Base-by-base conservation (phyloP, 192 early-diverging fungal genomes). In the Coemansia sp. region DNA sequence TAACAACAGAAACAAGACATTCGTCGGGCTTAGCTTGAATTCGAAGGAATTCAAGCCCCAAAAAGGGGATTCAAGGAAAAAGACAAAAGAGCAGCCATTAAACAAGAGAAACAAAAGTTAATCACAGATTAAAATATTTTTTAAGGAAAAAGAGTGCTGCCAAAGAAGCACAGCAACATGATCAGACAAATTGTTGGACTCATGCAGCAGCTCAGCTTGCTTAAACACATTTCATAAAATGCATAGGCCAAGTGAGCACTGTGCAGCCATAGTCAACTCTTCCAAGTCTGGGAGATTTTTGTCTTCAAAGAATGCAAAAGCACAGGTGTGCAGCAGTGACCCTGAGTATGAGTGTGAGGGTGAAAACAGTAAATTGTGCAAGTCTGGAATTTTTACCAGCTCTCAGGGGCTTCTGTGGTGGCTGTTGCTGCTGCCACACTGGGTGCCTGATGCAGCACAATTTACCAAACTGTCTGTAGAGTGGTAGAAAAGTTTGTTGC, bases 141-240 rank as follows among this genome's bases (percentile, higher is more conserved):
- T n/a, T n/a, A n/a, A n/a, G n/a, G n/a, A n/a, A n/a, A n/a, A n/a
- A n/a, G n/a, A n/a, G n/a, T n/a, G n/a, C n/a, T n/a, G n/a, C n/a
- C n/a, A n/a, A n/a, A n/a, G n/a, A 40, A 4, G 11, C 12, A 40
- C 0, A 11, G 35, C 14, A 11, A 16, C 53, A 21, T 25, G 7
- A 4, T 57, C 33, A 21, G 31, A 33, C 0, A 38, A 9, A 16
- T 76, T 67, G 14, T 77, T 67, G 9, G 73, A 51, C 42, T 77
- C 73, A 2, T 67, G 73, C 38, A 77, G 22, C 12, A 67, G 73
- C 56, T 77, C 73, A 1, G 64, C 73, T 24, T 77, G 63, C 35
- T 22, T 49, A 46, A 77, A 77, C 38, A 64, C 56, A 2, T 49
- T 77, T 9, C 54, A 62, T 30, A 67, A 69, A 67, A 76, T 65